phyloP scores from a whole-genome alignment of 305 asterid species.

The Fraxinus dipetala region DNA sequence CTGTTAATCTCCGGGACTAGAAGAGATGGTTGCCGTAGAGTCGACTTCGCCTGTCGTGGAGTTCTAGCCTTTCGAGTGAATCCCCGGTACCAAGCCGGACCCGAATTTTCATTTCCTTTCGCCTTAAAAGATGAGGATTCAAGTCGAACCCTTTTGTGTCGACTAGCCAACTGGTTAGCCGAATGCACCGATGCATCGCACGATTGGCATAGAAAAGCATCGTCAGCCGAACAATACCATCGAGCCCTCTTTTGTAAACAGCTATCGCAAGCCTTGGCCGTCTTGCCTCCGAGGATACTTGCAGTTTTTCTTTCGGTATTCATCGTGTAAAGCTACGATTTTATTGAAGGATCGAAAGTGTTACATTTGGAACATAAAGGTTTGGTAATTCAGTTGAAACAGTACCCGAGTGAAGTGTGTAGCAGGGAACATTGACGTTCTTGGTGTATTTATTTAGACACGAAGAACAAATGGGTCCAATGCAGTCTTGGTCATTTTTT shows the following conservation, averaged over 20 bases:
- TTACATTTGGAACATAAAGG: not conserved
- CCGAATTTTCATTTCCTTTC: not conserved
- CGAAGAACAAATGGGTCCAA: not conserved
- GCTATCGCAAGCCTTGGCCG: slow-evolving; percentile 71
- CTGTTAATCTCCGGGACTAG: slow-evolving; percentile 56
- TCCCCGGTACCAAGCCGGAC: slow-evolving; percentile 64
- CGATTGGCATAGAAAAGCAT: slow-evolving; percentile 73
- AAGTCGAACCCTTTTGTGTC: slow-evolving; percentile 63
- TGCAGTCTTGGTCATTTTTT: not conserved
- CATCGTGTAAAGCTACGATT: slow-evolving; percentile 1
- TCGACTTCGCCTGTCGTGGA: slow-evolving; percentile 37
- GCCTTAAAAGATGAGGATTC: slow-evolving; percentile 34
- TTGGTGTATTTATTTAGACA: not conserved
- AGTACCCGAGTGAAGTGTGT: not conserved
- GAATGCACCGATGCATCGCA: slow-evolving; percentile 67
- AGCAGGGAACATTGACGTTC: not conserved
- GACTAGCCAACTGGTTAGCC: slow-evolving; percentile 63
- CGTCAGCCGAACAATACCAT: slow-evolving; percentile 78
- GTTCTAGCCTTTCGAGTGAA: slow-evolving; percentile 67
- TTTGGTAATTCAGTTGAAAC: not conserved
- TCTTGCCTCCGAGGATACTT: slow-evolving; percentile 51
- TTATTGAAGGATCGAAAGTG: not conserved
- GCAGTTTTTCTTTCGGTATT: slow-evolving; percentile 41
- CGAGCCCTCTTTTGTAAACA: slow-evolving; percentile 61
- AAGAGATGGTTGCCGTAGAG: slow-evolving; percentile 1